Evolutionary conservation across 306 rosid genomes (phyloP), one percentile per base, ranked within the genome.

Genomic region (Pterocarpus santalinus): DNA sequence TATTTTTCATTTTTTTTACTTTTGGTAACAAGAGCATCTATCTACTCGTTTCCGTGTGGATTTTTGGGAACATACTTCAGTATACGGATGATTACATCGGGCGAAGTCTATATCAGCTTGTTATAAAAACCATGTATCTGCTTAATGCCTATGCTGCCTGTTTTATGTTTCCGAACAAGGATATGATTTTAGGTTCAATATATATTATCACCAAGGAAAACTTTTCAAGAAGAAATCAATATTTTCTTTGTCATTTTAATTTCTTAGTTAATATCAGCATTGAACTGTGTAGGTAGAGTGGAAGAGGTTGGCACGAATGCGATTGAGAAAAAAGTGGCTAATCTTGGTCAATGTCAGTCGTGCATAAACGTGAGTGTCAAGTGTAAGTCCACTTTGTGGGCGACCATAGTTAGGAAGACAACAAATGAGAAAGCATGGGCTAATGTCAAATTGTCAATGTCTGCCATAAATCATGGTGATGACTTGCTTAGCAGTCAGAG

Each of bases 281-380:
- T 30, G 2, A 60, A 35, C 10, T n/a, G 28, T 62, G 7, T 35
- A 47, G 17, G 8, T 14, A 53, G 22, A 53, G 22, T 53, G 28
- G 65, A 38, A 60, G 52, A 60, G 81, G 82, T 43, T 62, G 73
- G 79, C 69, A 77, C 73, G 17, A 76, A 61, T 0, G 61, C 3
- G 17, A 68, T 60, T 39, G 51, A 38, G 4, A n/a, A n/a, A 69
- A 83, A 74, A 47, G n/a, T 16, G 46, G 28, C 28, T 10, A 16
- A 7, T 39, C 10, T 39, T 9, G 71, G 85, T 75, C 53, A 69
- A 75, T 13, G 17, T 70, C 0, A 52, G 44, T 56, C 72, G 76
- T 71, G 85, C 72, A 76, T 32, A 71, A 57, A 71, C 80, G 85
- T 80, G 79, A 16, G 73, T 76, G 73, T 36, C 46, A 49, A 72